Evolutionary conservation across 1,284 basidiomycete genomes (phyloP), one percentile per base, ranked within the genome.

Genomic region (Hortiboletus rubellus): DNA sequence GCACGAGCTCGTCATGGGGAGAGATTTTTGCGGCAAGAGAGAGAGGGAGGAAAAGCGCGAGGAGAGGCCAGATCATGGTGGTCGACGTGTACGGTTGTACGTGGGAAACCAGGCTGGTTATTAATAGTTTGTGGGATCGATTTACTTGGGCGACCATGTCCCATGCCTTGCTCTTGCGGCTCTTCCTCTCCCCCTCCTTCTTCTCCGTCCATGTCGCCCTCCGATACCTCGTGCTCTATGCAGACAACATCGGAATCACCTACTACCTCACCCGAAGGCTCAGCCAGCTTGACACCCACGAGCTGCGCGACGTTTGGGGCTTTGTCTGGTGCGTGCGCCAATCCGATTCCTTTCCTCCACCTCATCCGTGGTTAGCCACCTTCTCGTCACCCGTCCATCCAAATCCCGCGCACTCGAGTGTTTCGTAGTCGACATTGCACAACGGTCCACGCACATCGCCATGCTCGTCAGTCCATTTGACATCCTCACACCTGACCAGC

Each of bases 261-360:
- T 96, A 97, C 76, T 98, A 98, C 73, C 83, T 98, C 60, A 94
- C 94, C 48, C 82, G 86, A 58, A 83, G 94, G 61, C 86, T 98
- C 69, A 81, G 83, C 61, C 83, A 86, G 56, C 84, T 95, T 69
- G 85, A 90, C 60, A 83, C 84, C 18, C 80, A 87, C 55, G 93
- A 98, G 64, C 80, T 98, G 56, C 86, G 90, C 67, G 95, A 96
- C 74, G 94, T 96, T 65, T 98, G 96, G 95, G 94, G 94, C 22
- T 96, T 97, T 73, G 84, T 98, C 73, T 97, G 94, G 94, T 96
- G 67, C 73, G 72, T 68, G 17, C 49, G 45, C 40, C 42, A 54
- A 55, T 60, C 54, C 44, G 55, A 58, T 24, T 47, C 53, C 42
- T 36, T 57, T 33, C 38, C 41, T 27, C 60, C 36, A 41, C 58